Percentiles rank a stretch among this genome's conserved stretches.
Evolutionary conservation across 2,329 filamentous ascomycete genomes (phyloP).

Genomic region (Hyphodiscus sp.): DNA sequence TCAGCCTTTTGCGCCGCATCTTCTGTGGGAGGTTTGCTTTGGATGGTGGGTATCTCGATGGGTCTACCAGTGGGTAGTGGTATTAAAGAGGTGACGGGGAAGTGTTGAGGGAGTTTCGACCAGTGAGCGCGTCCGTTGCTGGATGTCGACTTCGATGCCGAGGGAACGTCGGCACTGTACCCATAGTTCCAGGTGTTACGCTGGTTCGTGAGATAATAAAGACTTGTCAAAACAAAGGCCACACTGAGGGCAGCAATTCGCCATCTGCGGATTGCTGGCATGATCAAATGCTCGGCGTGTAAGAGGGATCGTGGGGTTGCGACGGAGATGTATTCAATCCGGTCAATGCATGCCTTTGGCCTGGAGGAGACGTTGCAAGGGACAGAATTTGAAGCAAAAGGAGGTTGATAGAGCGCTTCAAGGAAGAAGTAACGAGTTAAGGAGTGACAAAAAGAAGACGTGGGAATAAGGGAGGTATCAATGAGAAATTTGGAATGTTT

Average conservation of each 20-base stretch:
- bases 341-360: neutral
- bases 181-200: constrained; percentile 18
- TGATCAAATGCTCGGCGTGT: constrained; percentile 6
- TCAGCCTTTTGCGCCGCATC: constrained; percentile 16
- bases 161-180: constrained; percentile 14
- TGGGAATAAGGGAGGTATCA: neutral
- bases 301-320: neutral
- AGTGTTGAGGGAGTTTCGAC: constrained; percentile 24
- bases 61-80: constrained; percentile 24
- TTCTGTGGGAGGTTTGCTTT: constrained; percentile 20
- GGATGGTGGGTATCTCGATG: constrained; percentile 23
- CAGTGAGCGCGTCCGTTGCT: constrained; percentile 50
- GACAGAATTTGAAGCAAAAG: neutral
- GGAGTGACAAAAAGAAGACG: neutral
- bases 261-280: constrained; percentile 23
- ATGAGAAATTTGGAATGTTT: neutral
- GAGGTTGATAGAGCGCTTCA: neutral
- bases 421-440: neutral
- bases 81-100: constrained; percentile 23
- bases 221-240: constrained; percentile 14
- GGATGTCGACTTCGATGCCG: constrained; percentile 29
- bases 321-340: neutral
- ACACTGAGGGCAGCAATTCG: constrained; percentile 19
- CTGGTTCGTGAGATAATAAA: constrained; percentile 23
- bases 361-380: neutral